Evolutionary conservation across 2,329 filamentous ascomycete genomes (phyloP).

Genomic region (Claviceps humidiphila): DNA sequence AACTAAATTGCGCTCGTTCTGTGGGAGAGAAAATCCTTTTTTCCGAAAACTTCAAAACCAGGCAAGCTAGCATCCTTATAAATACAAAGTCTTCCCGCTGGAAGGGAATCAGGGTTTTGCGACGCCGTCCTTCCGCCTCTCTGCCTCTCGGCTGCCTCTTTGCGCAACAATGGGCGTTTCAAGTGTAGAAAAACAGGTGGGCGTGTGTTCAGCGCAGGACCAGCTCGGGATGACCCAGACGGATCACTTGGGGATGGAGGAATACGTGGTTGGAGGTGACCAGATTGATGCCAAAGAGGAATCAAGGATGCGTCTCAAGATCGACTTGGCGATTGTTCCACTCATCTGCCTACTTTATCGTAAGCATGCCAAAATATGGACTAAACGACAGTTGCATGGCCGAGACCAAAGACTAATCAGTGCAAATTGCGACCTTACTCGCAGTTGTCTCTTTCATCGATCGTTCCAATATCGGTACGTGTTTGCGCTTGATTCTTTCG

Average conservation of each 20-base stretch:
- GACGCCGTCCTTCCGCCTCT: neutral
- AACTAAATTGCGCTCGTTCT: too few relatives aligned
- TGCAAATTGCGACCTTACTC: neutral
- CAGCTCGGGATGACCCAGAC: neutral
- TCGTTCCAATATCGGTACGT: slow-evolving; percentile 49
- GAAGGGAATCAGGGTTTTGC: neutral
- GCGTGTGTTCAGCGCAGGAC: neutral
- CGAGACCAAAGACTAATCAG: neutral
- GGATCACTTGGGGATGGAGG: neutral
- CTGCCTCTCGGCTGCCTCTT: neutral
- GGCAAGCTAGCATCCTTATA: too few relatives aligned
- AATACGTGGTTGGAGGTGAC: slow-evolving; percentile 10
- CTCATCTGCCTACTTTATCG: slow-evolving; percentile 49
- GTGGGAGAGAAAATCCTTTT: neutral
- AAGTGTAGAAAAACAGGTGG: neutral
- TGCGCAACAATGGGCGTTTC: neutral
- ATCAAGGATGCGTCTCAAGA: slow-evolving; percentile 43
- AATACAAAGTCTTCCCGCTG: neutral
- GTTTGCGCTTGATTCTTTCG: neutral
- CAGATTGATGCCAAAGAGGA: slow-evolving; percentile 41
- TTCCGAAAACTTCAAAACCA: neutral
- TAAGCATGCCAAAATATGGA: slow-evolving; percentile 14
- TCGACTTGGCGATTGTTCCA: slow-evolving; percentile 50
- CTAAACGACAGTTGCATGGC: neutral
- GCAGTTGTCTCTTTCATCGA: slow-evolving; percentile 40